Percentiles rank a stretch among this genome's conserved stretches.
These are phyloP conservation scores for Aspergillus indologenus DNA, from an alignment of 495 filamentous ascomycete genomes.

Conservation along the genomic window DNA sequence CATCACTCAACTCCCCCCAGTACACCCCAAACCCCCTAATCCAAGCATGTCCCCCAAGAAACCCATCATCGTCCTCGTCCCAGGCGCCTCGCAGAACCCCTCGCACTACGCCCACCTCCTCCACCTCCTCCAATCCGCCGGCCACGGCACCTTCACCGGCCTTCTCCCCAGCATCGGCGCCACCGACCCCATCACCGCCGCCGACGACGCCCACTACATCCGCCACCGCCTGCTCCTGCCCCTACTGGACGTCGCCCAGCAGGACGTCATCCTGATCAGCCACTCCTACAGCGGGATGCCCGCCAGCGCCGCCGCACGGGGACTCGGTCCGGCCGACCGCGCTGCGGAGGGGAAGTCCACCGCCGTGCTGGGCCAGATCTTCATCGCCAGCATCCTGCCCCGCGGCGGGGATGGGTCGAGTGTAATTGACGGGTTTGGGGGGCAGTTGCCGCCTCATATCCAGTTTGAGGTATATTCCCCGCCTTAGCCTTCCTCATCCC, in stretches of 20 bases:
- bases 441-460: neutral
- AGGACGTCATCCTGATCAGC: constrained; percentile 1
- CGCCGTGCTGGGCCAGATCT: neutral
- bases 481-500: neutral
- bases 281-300: constrained; percentile 3
- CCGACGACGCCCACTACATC: neutral
- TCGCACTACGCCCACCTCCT: constrained; percentile 2
- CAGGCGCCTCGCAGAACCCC: neutral
- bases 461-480: neutral
- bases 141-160: neutral
- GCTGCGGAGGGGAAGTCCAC: neutral
- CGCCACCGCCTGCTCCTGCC: neutral
- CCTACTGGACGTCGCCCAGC: neutral
- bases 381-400: neutral
- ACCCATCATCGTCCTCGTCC: neutral
- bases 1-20: too few species aligned
- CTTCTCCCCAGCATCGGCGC: neutral
- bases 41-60: too few species aligned
- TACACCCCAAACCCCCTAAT: too few species aligned
- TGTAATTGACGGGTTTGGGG: neutral
- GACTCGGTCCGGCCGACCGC: neutral
- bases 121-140: neutral
- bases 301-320: neutral
- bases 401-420: neutral
- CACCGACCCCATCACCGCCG: neutral